A percentile compares a stretch with the other conserved stretches of the same genome.
phyloP scores from a whole-genome alignment of 2,329 filamentous ascomycete species.

The Penicillium psychrosexuale region DNA sequence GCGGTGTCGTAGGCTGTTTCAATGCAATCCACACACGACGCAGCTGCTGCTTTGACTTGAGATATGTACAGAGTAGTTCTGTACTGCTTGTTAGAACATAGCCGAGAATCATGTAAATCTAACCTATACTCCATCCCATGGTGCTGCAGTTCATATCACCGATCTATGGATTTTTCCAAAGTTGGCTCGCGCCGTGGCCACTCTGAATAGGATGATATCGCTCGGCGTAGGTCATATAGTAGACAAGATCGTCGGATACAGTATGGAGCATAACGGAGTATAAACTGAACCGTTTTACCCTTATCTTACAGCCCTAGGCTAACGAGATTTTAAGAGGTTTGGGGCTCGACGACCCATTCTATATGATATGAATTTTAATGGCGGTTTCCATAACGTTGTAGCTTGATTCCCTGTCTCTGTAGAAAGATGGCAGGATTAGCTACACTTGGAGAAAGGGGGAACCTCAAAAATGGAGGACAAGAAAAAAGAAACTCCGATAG shows the following conservation, averaged over 20 bases:
- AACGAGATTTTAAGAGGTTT: background rate
- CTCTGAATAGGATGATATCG: background rate
- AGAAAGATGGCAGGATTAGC: background rate
- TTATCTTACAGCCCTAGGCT: too few relatives aligned
- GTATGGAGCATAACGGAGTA: background rate
- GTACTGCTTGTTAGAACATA: background rate
- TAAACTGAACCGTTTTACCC: background rate
- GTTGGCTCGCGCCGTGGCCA: background rate
- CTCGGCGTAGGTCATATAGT: background rate
- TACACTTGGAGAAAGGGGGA: background rate
- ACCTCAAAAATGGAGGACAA: too few relatives aligned
- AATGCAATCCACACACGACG: background rate
- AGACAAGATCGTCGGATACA: background rate
- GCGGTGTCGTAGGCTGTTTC: background rate
- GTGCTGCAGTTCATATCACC: background rate
- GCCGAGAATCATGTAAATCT: too few relatives aligned
- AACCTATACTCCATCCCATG: too few relatives aligned
- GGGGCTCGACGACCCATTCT: background rate
- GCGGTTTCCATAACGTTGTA: background rate
- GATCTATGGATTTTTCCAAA: background rate
- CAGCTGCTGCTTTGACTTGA: background rate
- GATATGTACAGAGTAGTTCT: background rate
- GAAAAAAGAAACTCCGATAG: slow-evolving; percentile 21
- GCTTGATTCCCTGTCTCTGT: background rate
- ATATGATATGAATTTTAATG: background rate